Evolutionary conservation across 768 basidiomycete species (phyloP).

Genomic region (Lactifluus pinguis): DNA sequence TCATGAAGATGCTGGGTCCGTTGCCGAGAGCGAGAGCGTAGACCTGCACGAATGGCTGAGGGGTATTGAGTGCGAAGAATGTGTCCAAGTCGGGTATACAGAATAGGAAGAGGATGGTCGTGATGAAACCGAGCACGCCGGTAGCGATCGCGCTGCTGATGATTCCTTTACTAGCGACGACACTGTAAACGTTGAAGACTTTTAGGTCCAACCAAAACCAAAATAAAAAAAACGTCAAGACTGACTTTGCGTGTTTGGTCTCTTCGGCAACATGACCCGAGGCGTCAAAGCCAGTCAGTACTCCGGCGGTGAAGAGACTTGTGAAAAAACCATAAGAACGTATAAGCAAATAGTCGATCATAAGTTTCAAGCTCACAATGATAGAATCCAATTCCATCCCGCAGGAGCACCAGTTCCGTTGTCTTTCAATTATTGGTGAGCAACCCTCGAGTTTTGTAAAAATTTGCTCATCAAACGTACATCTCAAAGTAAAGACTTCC

Average conservation of each 20-base stretch:
- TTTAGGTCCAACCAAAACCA: too few relatives aligned
- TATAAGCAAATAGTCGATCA: not conserved
- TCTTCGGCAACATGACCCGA: constrained; percentile 85
- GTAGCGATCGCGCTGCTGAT: constrained; percentile 70
- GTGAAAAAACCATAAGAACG: not conserved
- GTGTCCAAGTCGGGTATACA: constrained; percentile 73
- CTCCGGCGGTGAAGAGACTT: constrained; percentile 81
- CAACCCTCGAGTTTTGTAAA: not conserved
- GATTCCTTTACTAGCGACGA: constrained; percentile 77
- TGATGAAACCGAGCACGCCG: constrained; percentile 65
- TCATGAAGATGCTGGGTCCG: constrained; percentile 80
- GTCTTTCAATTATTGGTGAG: constrained; percentile 35
- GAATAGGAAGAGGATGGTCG: constrained; percentile 75
- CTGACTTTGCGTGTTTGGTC: constrained; percentile 67
- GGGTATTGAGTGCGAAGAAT: constrained; percentile 67
- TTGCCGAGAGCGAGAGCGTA: constrained; percentile 79
- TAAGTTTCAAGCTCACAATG: constrained; percentile 46
- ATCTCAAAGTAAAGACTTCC: constrained; percentile 76
- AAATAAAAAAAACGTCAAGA: not conserved
- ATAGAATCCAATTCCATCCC: constrained; percentile 89
- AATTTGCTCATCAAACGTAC: constrained; percentile 33
- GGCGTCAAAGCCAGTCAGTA: constrained; percentile 86
- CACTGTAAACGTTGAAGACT: constrained; percentile 30
- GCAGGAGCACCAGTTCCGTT: constrained; percentile 83
- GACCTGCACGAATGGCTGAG: constrained; percentile 86